phyloP scores from a whole-genome alignment of 2,329 filamentous ascomycete genomes.

The Exophiala bonariae region DNA sequence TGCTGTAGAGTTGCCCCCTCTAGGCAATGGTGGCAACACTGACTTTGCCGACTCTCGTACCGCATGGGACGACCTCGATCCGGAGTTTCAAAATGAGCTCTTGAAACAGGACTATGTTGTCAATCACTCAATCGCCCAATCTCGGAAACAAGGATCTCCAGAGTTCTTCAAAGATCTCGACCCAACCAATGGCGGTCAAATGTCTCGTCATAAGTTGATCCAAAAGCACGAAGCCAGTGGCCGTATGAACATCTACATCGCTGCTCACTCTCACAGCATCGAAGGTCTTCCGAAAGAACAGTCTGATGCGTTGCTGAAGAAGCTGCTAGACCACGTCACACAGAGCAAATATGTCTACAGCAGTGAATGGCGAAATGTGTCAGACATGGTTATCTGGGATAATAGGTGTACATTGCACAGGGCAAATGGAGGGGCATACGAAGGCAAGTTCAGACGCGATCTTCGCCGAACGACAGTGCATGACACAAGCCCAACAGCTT shows the following conservation, averaged over 20 bases:
- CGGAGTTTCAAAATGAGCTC: slow-evolving; percentile 36
- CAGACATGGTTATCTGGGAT: slow-evolving; percentile 61
- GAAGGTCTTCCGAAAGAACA: slow-evolving; percentile 41
- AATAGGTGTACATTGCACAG: slow-evolving; percentile 58
- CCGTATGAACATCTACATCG: slow-evolving; percentile 55
- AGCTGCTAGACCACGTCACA: slow-evolving; percentile 45
- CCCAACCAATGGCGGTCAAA: slow-evolving; percentile 36
- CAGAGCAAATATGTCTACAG: slow-evolving; percentile 48
- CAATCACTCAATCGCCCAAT: slow-evolving; percentile 54
- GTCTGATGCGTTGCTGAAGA: slow-evolving; percentile 36
- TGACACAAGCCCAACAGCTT: slow-evolving; percentile 44
- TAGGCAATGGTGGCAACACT: slow-evolving; percentile 50
- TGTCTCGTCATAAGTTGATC: slow-evolving; percentile 50
- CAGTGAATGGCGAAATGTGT: slow-evolving; percentile 48
- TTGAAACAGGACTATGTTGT: slow-evolving; percentile 46
- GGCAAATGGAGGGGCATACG: slow-evolving; percentile 49
- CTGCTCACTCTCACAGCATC: slow-evolving; percentile 55
- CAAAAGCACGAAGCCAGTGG: slow-evolving; percentile 55
- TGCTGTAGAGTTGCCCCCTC: slow-evolving; percentile 52
- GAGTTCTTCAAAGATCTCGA: slow-evolving; percentile 46
- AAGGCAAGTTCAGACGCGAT: slow-evolving; percentile 51
- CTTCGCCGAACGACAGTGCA: slow-evolving; percentile 59
- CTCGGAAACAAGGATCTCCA: slow-evolving; percentile 49
- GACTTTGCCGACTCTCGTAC: slow-evolving; percentile 56
- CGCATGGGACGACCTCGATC: slow-evolving; percentile 50